Evolutionary conservation across 805 yeast genomes (phyloP), one percentile per base, ranked within the genome.

Genomic region (Candida sanyiensis): DNA sequence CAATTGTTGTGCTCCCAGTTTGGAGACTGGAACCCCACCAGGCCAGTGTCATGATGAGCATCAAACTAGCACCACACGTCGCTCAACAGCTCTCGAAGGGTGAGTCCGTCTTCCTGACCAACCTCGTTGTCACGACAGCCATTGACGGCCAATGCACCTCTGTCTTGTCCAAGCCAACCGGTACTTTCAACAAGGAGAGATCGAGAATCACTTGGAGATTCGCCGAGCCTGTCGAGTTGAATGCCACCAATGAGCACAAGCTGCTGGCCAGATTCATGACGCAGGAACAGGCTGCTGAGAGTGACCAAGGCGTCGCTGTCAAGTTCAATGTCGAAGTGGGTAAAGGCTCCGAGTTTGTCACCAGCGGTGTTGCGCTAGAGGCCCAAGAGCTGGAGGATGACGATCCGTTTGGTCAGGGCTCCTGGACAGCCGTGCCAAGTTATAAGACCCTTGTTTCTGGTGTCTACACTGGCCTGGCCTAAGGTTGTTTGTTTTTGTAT

Each of bases 91-190:
- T 75, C 27, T 48, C 54, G 6, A 61, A 63, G 11, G 59, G 63
- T 19, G 62, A 63, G 15, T 54, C 61, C 13, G 57, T 75, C 11
- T 56, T 44, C 22, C 46, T 69, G 46, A 64, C 64, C 13, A 64
- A 63, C 37, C 53, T 67, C 17, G 50, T 56, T 2, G 65, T 76
- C 6, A 58, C 63, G 22, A 69, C 85, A 33, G 66, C 78, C n/a
- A 77, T 82, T 49, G 65, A 70, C 13, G 83, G 80, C 26, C 80
- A 83, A 9, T 71, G 75, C 13, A 72, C 82, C 3, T 64, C 78
- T 2, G 97, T 96, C 1, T 78, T 88, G 45, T 83, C 95, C 3
- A 86, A 84, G 57, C 98, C 98, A 5, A 80, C 83, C 40, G 97
- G 97, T 41, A 76, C 94, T 1, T 90, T 88, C 69, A 86, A 82